Evolutionary conservation across 345 rosid species (phyloP).

Genomic region (Pugionium dolabratum): DNA sequence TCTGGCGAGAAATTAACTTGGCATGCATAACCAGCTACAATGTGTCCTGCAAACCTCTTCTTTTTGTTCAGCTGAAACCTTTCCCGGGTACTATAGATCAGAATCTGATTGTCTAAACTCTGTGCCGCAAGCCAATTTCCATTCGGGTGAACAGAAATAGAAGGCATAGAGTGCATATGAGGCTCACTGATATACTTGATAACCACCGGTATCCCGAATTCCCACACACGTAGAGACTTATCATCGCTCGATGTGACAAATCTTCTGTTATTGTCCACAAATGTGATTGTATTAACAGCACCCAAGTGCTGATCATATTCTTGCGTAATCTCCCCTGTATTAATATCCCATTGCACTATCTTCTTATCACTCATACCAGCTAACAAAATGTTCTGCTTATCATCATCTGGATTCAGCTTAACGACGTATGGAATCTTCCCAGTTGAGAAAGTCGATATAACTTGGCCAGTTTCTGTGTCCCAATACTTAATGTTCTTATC

Average conservation of each 20-base stretch:
- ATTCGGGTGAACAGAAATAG: constrained; percentile 88
- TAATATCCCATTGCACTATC: constrained; percentile 99
- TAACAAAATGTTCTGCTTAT: constrained; percentile 90
- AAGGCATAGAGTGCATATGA: constrained; percentile 99
- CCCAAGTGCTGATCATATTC: constrained; percentile 90
- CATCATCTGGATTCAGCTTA: constrained; percentile 90
- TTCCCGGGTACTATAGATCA: constrained; percentile 84
- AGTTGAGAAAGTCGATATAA: constrained; percentile 83
- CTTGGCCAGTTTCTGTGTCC: constrained; percentile 97
- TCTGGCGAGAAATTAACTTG: constrained; percentile 99
- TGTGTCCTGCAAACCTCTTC: constrained; percentile 95
- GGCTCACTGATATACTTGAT: constrained; percentile 98
- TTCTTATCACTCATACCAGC: constrained; percentile 99
- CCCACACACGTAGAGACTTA: constrained; percentile 98
- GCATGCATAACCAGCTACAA: constrained; percentile 94
- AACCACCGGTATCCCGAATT: constrained; percentile 96
- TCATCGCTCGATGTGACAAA: constrained; percentile 98
- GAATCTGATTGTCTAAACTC: constrained; percentile 96
- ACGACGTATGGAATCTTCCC: constrained; percentile 95
- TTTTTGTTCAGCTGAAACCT: constrained; percentile 97
- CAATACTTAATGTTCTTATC: constrained; percentile 96
- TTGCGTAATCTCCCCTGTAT: constrained; percentile 84
- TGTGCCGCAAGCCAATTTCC: constrained; percentile 96
- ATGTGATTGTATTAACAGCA: constrained; percentile 93
- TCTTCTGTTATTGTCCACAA: constrained; percentile 92